phyloP scores from a whole-genome alignment of 2,329 filamentous ascomycete genomes.

The Trichoderma hamatum region DNA sequence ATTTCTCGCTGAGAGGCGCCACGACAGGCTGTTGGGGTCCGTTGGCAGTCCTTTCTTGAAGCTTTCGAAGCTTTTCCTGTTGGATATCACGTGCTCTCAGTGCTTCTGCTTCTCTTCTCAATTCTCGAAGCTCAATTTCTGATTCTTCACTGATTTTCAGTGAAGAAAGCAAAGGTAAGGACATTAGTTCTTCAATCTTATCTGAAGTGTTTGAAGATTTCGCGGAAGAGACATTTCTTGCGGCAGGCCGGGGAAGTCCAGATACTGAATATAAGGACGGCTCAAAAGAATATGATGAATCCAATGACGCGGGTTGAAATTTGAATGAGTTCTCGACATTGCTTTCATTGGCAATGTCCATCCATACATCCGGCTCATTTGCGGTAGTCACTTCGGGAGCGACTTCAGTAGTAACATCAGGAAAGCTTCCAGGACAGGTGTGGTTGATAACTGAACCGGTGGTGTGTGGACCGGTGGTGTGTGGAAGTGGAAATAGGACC shows the following conservation, averaged over 20 bases:
- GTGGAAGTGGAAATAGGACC: not conserved
- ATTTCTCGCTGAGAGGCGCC: constrained; percentile 35
- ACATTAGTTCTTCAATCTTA: not conserved
- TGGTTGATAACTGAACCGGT: too few relatives aligned
- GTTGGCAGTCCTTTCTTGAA: constrained; percentile 30
- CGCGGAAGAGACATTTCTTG: not conserved
- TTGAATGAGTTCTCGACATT: not conserved
- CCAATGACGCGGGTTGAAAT: not conserved
- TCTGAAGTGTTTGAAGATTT: not conserved
- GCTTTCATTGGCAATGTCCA: not conserved
- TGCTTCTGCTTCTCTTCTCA: not conserved
- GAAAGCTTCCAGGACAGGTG: not conserved
- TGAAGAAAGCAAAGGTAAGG: not conserved
- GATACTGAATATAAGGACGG: not conserved
- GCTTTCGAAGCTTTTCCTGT: constrained; percentile 26
- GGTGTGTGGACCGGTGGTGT: too few relatives aligned
- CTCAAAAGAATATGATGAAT: not conserved
- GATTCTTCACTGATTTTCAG: not conserved
- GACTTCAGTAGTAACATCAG: too few relatives aligned
- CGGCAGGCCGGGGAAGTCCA: not conserved
- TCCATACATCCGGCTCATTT: not conserved
- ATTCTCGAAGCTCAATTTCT: not conserved
- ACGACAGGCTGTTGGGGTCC: constrained; percentile 33
- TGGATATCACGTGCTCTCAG: not conserved
- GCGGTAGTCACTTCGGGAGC: not conserved